Base-by-base conservation (phyloP, 441 rosid genomes). In the Syzygium syzygioides region DNA sequence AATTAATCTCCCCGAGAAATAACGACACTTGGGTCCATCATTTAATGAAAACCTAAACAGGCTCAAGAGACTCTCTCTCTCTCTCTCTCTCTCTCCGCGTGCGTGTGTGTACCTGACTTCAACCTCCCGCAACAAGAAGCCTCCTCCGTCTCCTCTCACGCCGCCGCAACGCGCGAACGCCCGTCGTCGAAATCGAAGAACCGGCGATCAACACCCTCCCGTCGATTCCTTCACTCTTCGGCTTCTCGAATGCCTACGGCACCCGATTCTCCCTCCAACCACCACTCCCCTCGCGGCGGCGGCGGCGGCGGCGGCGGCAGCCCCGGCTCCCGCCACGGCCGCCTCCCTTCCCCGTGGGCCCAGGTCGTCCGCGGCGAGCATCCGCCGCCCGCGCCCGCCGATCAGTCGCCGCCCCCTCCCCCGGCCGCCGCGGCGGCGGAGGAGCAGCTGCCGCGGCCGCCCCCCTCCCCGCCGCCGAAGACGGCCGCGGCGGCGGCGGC, bases 321-420 rank as follows among this genome's bases (percentile, higher is more conserved):
- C 45, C 90, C 93, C 87, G 93, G 92, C 85, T 60, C 90, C 53
- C 91, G 90, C 80, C 89, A 87, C 56, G 88, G 88, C 41, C 89
- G 66, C 85, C 85, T 89, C 32, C 89, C 96, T 3, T 92, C 95
- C 6, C 95, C 96, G 13, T 95, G 97, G 96, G 92, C 90, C 2
- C 92, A 93, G 60, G 91, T 94, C 18, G 94, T 94, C 37, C 91
- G 96, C 11, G 94, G 94, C 15, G 95, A 92, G 84, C 59, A 92
- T 12, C 95, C 93, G 57, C 86, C 18, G 3, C 85, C 59, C 28
- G 53, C 90, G 11, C 71, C 86, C 45, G 87, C 62, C 55, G 45
- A 62, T 85, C 91, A 87, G 26, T 26, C 50, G 60, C 64, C 86
- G 25, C 19, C 79, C 48, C 91, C 95, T 34, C 91, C 90, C 76